Percentiles rank a stretch among this genome's conserved stretches.
phyloP scores from a whole-genome alignment of 495 filamentous ascomycete genomes.

The Penicillium riverlandense region DNA sequence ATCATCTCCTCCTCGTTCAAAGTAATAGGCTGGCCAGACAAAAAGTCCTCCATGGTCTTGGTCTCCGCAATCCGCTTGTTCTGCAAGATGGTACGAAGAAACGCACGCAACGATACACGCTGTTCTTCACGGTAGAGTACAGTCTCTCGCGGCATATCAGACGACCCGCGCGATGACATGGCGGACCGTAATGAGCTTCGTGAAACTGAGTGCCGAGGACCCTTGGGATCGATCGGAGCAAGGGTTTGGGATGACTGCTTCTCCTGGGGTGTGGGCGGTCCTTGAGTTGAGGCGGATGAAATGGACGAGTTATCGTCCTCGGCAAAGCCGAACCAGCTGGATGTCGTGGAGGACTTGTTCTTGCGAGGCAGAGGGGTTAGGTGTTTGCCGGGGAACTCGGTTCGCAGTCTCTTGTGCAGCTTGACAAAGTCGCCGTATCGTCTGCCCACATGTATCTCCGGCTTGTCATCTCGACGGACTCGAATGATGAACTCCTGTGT shows the following conservation, averaged over 20 bases:
- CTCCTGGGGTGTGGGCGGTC: conserved; percentile 32
- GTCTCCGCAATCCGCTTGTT: conserved; percentile 78
- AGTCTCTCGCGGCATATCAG: conserved; percentile 36
- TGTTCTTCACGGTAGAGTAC: conserved; percentile 84
- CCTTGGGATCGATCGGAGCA: conserved; percentile 4
- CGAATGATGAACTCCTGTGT: conserved; percentile 81
- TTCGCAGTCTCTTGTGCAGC: conserved; percentile 70
- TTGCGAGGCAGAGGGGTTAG: conserved; percentile 83
- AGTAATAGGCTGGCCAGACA: conserved; percentile 59
- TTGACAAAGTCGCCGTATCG: conserved; percentile 83
- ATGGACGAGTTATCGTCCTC: conserved; percentile 68
- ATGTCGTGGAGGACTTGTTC: conserved; percentile 67
- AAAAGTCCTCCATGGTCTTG: conserved; percentile 73
- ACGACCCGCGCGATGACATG: conserved; percentile 44
- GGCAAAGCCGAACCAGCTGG: conserved; percentile 45
- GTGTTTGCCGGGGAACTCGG: conserved; percentile 86
- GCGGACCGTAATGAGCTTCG: conserved; percentile 27
- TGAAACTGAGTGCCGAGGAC: conserved; percentile 31
- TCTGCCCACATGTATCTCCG: conserved; percentile 70
- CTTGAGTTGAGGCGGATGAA: conserved; percentile 67
- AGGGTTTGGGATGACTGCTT: conserved; percentile 16
- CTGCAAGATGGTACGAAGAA: conserved; percentile 73
- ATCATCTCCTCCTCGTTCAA: conserved; percentile 74
- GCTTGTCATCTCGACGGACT: conserved; percentile 62
- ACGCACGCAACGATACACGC: conserved; percentile 84